Evolutionary conservation across 257 asterid genomes (phyloP), one percentile per base, ranked within the genome.

Genomic region (Solanum pimpinellifolium): DNA sequence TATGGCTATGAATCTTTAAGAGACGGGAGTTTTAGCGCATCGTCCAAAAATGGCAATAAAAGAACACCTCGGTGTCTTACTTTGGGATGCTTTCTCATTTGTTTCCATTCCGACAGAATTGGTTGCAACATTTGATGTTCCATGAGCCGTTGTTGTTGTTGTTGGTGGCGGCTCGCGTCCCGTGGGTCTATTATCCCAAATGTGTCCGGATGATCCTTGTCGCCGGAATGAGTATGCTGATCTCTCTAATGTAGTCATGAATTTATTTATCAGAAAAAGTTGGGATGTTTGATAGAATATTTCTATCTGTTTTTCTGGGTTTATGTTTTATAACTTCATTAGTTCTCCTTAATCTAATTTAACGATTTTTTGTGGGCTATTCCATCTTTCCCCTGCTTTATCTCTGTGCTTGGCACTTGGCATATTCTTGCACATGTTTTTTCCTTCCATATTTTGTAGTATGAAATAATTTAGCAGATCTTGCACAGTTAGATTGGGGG

Each of bases 161-260:
- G 13, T 0, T 10, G 49, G 35, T 9, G 81, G 56, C 2, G 74
- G 56, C 3, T 4, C 72, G 68, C 70, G 46, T 41, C 81, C 59
- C 0, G 88, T 89, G 0, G 85, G 37, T 46, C 87, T 86, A 62
- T 69, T 83, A 37, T 90, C 91, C 98, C 98, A 95, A 89, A 93
- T 91, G 86, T 89, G 91, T 70, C 97, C 97, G 8, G 98, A 95
- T 69, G 98, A 95, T 80, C 98, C 98, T 49, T 95, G 98, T 87
- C 98, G 89, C 65, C 97, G 85, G 88, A 93, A 94, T 14, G 98
- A 94, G 84, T 42, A 92, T 3, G 97, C 68, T 52, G 98, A 94
- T 91, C 98, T 91, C 86, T 91, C 93, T 86, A 94, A 91, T 35
- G 96, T 89, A 83, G 84, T 90, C 98, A 94, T 95, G 85, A 73